phyloP scores from a whole-genome alignment of 2,329 filamentous ascomycete species.

The Rutstroemia sp. region DNA sequence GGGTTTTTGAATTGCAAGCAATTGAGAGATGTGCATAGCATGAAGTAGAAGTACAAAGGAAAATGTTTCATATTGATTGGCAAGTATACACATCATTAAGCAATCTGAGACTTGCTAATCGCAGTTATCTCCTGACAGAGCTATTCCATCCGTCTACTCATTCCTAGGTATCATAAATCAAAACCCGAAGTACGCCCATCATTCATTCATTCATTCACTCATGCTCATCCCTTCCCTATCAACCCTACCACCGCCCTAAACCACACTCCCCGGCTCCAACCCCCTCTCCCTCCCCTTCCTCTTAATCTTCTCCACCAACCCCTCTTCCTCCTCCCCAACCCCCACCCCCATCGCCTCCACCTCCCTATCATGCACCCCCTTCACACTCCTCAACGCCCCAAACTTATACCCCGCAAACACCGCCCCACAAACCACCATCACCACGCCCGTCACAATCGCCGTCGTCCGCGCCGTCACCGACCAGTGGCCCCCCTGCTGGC shows the following conservation, averaged over 20 bases:
- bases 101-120: no score
- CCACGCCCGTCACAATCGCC: slow-evolving; percentile 17
- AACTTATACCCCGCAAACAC: slow-evolving; percentile 26
- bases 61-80: no score
- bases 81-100: no score
- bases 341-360: background rate
- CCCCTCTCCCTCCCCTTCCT: slow-evolving; percentile 17
- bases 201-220: background rate
- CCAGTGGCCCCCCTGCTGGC: slow-evolving; percentile 19
- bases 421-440: slow-evolving; percentile 16
- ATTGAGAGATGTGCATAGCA: no score
- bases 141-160: background rate
- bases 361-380: background rate
- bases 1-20: no score
- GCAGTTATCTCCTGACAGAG: background rate
- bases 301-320: slow-evolving; percentile 18
- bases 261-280: slow-evolving; percentile 20
- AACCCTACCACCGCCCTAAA: slow-evolving; percentile 6
- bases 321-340: slow-evolving; percentile 5
- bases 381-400: slow-evolving; percentile 14
- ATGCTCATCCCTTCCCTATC: background rate
- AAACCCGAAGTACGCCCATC: background rate
- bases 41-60: no score
- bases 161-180: background rate
- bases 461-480: slow-evolving; percentile 24